Evolutionary conservation across 495 filamentous ascomycete genomes (phyloP).

Genomic region (Neurospora sp.): DNA sequence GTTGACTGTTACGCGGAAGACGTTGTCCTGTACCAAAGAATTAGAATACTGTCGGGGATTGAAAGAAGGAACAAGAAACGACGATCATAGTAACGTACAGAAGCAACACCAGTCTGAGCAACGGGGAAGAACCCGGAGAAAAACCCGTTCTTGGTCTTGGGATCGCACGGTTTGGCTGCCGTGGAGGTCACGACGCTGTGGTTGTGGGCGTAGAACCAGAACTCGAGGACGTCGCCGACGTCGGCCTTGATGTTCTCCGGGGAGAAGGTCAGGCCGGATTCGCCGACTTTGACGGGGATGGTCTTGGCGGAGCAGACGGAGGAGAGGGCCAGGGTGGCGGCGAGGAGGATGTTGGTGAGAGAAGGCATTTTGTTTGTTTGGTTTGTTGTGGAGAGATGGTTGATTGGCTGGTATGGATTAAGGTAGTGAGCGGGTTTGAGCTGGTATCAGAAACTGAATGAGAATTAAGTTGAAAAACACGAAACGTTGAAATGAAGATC

Average conservation of each 20-base stretch:
- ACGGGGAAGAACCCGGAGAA: conserved; percentile 37
- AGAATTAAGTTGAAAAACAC: background rate
- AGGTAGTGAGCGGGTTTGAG: background rate
- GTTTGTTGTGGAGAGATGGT: background rate
- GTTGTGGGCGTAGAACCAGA: conserved; percentile 39
- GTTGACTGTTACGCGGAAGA: conserved; percentile 41
- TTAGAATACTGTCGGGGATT: background rate
- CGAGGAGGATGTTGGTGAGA: conserved; percentile 8
- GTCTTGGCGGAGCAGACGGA: conserved; percentile 11
- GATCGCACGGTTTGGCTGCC: conserved; percentile 38
- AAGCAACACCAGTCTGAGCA: conserved; percentile 8
- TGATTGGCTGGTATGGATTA: background rate
- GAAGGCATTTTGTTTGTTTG: conserved; percentile 1
- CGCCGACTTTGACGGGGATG: conserved; percentile 18
- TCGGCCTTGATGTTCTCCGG: conserved; percentile 26
- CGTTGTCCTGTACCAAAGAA: conserved; percentile 10
- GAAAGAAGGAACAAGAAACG: conserved; percentile 15
- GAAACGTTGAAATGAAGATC: background rate
- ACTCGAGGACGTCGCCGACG: conserved; percentile 41
- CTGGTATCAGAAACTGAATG: background rate
- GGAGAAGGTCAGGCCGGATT: conserved; percentile 18
- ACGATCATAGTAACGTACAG: conserved; percentile 10
- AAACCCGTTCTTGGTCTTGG: conserved; percentile 27
- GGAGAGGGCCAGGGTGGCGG: conserved; percentile 8
- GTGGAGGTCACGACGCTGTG: conserved; percentile 41